phyloP scores from a whole-genome alignment of 1,139 yeast genomes.

The Pneumocystis carinii region DNA sequence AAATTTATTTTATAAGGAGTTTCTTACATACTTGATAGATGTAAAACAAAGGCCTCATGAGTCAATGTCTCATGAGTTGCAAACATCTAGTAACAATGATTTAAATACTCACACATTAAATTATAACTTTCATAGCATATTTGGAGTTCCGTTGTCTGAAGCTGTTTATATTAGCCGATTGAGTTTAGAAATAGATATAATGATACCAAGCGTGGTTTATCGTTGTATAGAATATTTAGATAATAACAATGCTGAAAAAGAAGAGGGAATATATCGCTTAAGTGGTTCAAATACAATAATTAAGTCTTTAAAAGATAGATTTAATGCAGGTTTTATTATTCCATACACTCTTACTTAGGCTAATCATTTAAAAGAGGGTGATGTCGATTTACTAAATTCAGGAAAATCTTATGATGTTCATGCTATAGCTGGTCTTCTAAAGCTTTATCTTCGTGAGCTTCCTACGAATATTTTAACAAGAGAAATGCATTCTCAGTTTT shows the following conservation, averaged over 20 bases:
- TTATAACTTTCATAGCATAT: slow-evolving; percentile 25
- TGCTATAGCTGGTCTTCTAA: slow-evolving; percentile 64
- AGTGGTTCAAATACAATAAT: slow-evolving; percentile 81
- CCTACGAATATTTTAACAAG: slow-evolving; percentile 51
- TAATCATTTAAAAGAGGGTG: slow-evolving; percentile 29
- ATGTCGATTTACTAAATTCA: slow-evolving; percentile 45
- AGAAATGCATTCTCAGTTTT: slow-evolving; percentile 30
- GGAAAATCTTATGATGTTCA: slow-evolving; percentile 27
- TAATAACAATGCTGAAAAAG: slow-evolving; percentile 55
- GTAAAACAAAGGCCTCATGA: neutral
- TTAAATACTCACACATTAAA: slow-evolving; percentile 3
- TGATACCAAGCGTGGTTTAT: slow-evolving; percentile 53
- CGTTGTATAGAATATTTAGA: slow-evolving; percentile 61
- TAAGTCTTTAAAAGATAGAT: slow-evolving; percentile 53
- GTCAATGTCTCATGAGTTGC: neutral
- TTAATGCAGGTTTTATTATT: slow-evolving; percentile 26
- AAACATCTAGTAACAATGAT: slow-evolving; percentile 4
- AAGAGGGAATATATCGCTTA: slow-evolving; percentile 81
- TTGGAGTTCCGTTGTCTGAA: slow-evolving; percentile 49
- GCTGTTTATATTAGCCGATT: slow-evolving; percentile 31
- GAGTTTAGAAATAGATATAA: slow-evolving; percentile 2
- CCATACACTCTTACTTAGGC: slow-evolving; percentile 18
- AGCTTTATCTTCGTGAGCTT: slow-evolving; percentile 56
- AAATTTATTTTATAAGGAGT: neutral
- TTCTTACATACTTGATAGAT: neutral